phyloP scores from a whole-genome alignment of 2,329 filamentous ascomycete genomes.

The Sporothrix schenckii region DNA sequence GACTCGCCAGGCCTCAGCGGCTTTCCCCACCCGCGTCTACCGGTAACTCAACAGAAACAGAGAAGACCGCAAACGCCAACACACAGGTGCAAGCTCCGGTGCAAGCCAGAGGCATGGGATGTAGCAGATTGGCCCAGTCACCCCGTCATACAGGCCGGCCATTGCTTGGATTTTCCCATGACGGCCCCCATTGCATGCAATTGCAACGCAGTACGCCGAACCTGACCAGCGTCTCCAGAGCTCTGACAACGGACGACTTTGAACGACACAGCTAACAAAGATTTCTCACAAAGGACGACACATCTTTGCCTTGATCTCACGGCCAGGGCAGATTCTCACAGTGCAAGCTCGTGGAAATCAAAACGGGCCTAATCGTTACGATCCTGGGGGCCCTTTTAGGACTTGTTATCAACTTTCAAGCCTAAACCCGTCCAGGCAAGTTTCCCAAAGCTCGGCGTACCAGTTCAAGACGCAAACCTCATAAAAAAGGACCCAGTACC shows the following conservation, averaged over 20 bases:
- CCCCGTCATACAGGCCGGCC: not conserved
- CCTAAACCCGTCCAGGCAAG: not conserved
- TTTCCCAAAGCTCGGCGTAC: not conserved
- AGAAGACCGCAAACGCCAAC: not conserved
- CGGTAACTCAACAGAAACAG: constrained; percentile 1
- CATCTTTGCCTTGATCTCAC: not conserved
- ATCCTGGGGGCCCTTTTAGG: no score
- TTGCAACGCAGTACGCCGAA: not conserved
- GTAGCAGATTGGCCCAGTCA: not conserved
- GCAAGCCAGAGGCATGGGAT: not conserved
- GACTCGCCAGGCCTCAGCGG: constrained; percentile 14
- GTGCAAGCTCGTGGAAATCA: not conserved
- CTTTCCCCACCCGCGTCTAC: constrained; percentile 22
- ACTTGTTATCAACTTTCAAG: no score
- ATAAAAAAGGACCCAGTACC: not conserved
- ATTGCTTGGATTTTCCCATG: not conserved
- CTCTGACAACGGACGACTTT: no score
- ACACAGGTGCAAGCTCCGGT: not conserved
- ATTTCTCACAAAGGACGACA: not conserved
- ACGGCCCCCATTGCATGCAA: not conserved
- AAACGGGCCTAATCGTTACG: not conserved
- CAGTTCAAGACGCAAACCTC: not conserved
- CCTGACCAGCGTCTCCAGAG: not conserved
- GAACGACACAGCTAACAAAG: not conserved
- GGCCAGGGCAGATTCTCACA: not conserved